Conservation (phyloP, 2,329 filamentous ascomycete genomes). For the Cordyceps cateniannulata region DNA sequence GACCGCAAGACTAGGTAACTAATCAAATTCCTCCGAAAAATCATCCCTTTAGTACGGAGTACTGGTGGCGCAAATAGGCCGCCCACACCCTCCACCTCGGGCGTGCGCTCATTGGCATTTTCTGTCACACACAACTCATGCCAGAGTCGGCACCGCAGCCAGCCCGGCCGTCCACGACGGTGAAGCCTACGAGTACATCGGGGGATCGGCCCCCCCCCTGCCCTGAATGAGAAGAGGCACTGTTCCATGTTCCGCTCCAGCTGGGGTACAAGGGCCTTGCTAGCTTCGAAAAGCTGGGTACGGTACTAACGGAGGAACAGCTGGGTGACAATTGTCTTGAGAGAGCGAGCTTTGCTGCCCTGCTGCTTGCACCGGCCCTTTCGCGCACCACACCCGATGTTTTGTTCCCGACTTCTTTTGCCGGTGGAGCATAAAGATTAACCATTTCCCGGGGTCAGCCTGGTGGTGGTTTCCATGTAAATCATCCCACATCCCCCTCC, state of each 20-base stretch:
- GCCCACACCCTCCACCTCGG: conserved; percentile 3
- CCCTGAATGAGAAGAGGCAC: neutral
- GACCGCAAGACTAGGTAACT: neutral
- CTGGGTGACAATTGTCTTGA: neutral
- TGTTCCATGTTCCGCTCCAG: neutral
- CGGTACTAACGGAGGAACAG: neutral
- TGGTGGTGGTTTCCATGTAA: conserved; percentile 5
- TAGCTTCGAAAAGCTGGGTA: neutral
- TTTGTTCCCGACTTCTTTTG: neutral
- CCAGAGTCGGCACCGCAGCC: neutral
- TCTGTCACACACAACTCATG: neutral
- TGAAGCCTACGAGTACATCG: neutral
- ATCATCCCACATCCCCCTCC: neutral
- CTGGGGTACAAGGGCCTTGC: neutral
- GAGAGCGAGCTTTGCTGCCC: neutral
- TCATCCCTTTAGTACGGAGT: no score
- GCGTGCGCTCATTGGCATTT: neutral
- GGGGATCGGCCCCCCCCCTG: conserved; percentile 1
- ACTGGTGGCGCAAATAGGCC: neutral
- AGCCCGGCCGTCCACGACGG: neutral
- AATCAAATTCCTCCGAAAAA: neutral
- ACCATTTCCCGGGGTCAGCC: conserved; percentile 2
- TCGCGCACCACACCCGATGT: neutral
- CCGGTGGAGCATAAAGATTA: conserved; percentile 10
- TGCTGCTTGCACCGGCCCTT: neutral